Percentiles rank a stretch among this genome's conserved stretches.
Conservation (phyloP, 495 filamentous ascomycete genomes). For the Aspergillus conjunctus region DNA sequence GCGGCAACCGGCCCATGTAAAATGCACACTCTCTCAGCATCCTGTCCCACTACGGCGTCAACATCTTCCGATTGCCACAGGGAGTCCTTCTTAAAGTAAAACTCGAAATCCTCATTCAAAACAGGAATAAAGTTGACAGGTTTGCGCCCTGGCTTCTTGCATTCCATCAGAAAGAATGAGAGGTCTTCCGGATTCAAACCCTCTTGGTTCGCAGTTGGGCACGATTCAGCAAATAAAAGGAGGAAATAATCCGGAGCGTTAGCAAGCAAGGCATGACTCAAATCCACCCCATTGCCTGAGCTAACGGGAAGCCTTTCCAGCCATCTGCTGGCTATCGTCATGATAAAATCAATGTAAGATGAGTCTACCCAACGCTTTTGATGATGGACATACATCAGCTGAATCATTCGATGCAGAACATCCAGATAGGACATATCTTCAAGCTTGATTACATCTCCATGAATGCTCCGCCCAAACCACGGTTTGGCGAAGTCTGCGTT, state of each 20-base stretch:
- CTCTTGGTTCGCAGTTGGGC: slow-evolving; percentile 26
- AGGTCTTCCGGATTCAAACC: slow-evolving; percentile 38
- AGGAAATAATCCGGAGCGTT: slow-evolving; percentile 22
- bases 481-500: slow-evolving; percentile 43
- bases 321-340: slow-evolving; percentile 32
- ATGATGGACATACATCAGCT: slow-evolving; percentile 40
- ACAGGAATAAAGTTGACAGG: slow-evolving; percentile 43
- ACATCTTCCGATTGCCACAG: slow-evolving; percentile 48
- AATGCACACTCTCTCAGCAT: slow-evolving; percentile 42
- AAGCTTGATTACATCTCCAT: slow-evolving; percentile 32
- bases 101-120: slow-evolving; percentile 45
- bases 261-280: slow-evolving; percentile 3
- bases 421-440: slow-evolving; percentile 46
- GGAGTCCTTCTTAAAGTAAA: slow-evolving; percentile 50
- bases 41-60: slow-evolving; percentile 40
- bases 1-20: slow-evolving; percentile 46
- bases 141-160: slow-evolving; percentile 33
- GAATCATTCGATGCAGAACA: slow-evolving; percentile 33
- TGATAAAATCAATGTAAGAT: slow-evolving; percentile 33
- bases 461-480: slow-evolving; percentile 39
- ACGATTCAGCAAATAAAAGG: slow-evolving; percentile 16
- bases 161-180: slow-evolving; percentile 33
- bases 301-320: slow-evolving; percentile 25
- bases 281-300: background rate
- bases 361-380: slow-evolving; percentile 42